These are phyloP conservation scores for Neurospora africana DNA, from an alignment of 495 filamentous ascomycete species.

Conservation along the genomic window DNA sequence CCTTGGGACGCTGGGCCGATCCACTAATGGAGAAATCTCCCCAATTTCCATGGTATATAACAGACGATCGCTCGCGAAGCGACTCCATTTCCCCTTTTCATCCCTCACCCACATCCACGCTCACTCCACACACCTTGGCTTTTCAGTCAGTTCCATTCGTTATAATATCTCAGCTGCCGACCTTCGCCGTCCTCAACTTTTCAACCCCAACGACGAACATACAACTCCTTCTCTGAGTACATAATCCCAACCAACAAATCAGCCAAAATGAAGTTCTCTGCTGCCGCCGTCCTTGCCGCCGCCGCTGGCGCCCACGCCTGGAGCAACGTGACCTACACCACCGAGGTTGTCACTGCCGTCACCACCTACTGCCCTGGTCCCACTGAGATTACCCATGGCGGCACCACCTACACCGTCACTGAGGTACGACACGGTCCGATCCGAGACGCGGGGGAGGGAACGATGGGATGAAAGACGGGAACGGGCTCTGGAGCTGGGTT, in stretches of 20 bases:
- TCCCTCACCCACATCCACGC: constrained; percentile 39
- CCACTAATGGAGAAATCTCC: neutral
- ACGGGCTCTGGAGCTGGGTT: neutral
- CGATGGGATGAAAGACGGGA: neutral
- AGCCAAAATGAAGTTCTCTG: constrained; percentile 82
- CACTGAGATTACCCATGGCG: constrained; percentile 58
- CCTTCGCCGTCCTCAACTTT: constrained; percentile 1
- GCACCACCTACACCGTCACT: constrained; percentile 70
- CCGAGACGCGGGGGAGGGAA: neutral
- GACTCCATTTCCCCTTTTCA: constrained; percentile 21
- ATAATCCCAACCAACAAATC: constrained; percentile 35
- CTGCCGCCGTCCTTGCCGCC: constrained; percentile 45
- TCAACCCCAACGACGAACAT: constrained; percentile 13
- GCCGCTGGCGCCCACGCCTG: constrained; percentile 52
- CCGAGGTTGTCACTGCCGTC: constrained; percentile 67
- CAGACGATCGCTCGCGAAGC: constrained; percentile 14
- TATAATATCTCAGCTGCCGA: constrained; percentile 14
- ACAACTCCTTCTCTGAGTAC: constrained; percentile 25
- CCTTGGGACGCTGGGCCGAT: neutral
- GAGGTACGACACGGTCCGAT: constrained; percentile 31
- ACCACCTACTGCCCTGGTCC: constrained; percentile 79
- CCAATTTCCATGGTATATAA: constrained; percentile 27
- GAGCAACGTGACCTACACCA: constrained; percentile 47
- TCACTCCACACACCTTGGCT: constrained; percentile 38
- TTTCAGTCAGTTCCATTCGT: constrained; percentile 53